A percentile compares a stretch with the other conserved stretches of the same genome.
Evolutionary conservation across 1,284 basidiomycete species (phyloP).

Genomic region (Cutaneotrichosporon mucoides): DNA sequence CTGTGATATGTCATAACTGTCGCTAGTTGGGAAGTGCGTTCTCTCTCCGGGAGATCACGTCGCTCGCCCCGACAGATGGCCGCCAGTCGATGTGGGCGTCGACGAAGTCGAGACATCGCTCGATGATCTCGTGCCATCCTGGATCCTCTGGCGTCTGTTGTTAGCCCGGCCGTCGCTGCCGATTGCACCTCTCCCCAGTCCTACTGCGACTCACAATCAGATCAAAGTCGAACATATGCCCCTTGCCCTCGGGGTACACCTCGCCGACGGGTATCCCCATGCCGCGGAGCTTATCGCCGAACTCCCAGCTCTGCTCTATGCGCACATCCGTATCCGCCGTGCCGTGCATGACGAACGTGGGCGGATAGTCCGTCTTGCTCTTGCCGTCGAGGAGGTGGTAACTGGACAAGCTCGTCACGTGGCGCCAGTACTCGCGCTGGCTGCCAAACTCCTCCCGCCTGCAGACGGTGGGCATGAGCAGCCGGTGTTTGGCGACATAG

Average conservation of each 20-base stretch:
- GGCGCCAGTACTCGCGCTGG: slow-evolving; percentile 11
- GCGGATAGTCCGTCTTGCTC: slow-evolving; percentile 16
- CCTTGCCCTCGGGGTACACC: slow-evolving; percentile 5
- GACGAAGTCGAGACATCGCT: slow-evolving; percentile 26
- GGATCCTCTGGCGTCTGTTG: slow-evolving; percentile 22
- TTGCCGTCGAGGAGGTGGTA: slow-evolving; percentile 10
- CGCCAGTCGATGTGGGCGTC: slow-evolving; percentile 15
- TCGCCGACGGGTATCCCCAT: slow-evolving; percentile 15
- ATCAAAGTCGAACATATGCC: slow-evolving; percentile 22
- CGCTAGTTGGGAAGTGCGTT: too few species aligned
- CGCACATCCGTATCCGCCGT: slow-evolving; percentile 22
- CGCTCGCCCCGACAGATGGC: not conserved
- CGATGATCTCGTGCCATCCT: slow-evolving; percentile 28
- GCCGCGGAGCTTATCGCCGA: slow-evolving; percentile 17
- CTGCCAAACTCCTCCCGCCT: slow-evolving; percentile 11
- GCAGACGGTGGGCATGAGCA: slow-evolving; percentile 14
- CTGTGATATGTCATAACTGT: too few species aligned
- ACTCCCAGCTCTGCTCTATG: slow-evolving; percentile 18
- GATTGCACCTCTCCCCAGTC: not conserved
- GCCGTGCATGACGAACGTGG: slow-evolving; percentile 30
- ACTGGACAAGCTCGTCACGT: slow-evolving; percentile 10
- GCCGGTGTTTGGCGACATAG: slow-evolving; percentile 7
- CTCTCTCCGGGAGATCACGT: too few species aligned
- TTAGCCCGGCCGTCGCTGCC: not conserved
- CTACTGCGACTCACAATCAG: slow-evolving; percentile 1